Percentiles rank a stretch among this genome's conserved stretches.
phyloP scores from a whole-genome alignment of 2,329 filamentous ascomycete species.

The Knoxdaviesia proteae region DNA sequence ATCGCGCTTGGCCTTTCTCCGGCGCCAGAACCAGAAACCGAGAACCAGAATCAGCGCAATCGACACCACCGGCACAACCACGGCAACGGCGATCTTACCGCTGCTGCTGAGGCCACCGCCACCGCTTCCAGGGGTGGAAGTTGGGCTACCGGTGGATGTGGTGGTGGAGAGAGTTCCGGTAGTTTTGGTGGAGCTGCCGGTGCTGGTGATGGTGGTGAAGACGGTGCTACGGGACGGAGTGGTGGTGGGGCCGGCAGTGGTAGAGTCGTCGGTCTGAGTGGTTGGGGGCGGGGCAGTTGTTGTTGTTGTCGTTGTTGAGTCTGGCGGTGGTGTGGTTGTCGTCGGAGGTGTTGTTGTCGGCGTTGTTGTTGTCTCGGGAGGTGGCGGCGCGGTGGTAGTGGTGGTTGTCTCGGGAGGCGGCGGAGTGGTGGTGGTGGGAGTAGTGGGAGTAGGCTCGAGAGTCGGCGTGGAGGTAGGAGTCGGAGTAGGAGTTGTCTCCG shows the following conservation, averaged over 20 bases:
- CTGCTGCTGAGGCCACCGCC: slow-evolving; percentile 32
- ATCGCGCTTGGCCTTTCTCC: slow-evolving; percentile 64
- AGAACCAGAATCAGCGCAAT: slow-evolving; percentile 62
- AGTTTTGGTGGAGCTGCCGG: slow-evolving; percentile 1
- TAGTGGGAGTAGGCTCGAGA: slow-evolving; percentile 5
- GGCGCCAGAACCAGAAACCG: slow-evolving; percentile 71
- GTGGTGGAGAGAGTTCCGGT: slow-evolving; percentile 5
- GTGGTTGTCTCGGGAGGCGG: slow-evolving; percentile 3
- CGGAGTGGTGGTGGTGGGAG: slow-evolving; percentile 1
- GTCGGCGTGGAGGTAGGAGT: too few relatives aligned
- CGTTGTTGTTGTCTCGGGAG: slow-evolving; percentile 5
- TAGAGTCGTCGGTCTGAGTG: slow-evolving; percentile 6
- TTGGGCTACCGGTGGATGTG: slow-evolving; percentile 9
- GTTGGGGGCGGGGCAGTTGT: slow-evolving; percentile 5
- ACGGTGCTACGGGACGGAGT: slow-evolving; percentile 6
- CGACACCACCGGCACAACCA: slow-evolving; percentile 79
- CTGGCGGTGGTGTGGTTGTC: slow-evolving; percentile 3
- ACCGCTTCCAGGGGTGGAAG: slow-evolving; percentile 4
- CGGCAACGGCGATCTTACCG: slow-evolving; percentile 73
- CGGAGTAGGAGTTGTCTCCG: slow-evolving; percentile 4
- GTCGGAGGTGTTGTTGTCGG: slow-evolving; percentile 4
- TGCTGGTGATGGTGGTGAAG: slow-evolving; percentile 8
- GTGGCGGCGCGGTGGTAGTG: slow-evolving; percentile 1
- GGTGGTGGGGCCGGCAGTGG: slow-evolving; percentile 5
- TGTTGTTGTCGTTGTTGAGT: slow-evolving; percentile 3